Percentiles rank a stretch among this genome's conserved stretches.
phyloP scores from a whole-genome alignment of 169 alveolate genomes.

The Eimeria sp. region DNA sequence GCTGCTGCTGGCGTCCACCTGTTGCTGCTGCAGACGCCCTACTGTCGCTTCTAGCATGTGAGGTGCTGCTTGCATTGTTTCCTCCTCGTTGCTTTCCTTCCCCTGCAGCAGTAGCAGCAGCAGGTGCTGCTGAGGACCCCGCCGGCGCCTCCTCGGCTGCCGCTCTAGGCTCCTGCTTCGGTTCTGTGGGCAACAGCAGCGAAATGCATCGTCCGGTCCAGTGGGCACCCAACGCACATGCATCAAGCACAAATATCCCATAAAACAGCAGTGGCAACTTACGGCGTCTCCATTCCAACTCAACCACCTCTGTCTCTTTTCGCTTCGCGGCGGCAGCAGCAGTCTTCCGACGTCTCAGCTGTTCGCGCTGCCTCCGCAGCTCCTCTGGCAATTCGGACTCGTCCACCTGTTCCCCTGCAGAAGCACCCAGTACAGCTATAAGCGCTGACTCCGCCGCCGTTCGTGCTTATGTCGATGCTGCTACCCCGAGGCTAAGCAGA shows the following conservation, averaged over 20 bases:
- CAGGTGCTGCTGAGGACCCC: conserved; percentile 21
- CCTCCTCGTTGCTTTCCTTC: conserved; percentile 53
- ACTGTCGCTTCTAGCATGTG: conserved; percentile 42
- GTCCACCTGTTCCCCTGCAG: conserved; percentile 74
- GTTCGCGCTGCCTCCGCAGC: conserved; percentile 75
- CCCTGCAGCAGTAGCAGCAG: conserved; percentile 33
- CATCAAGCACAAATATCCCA: not conserved
- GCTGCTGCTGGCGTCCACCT: conserved; percentile 44
- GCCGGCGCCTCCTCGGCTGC: conserved; percentile 21
- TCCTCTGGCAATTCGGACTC: conserved; percentile 77
- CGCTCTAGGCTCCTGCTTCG: conserved; percentile 30
- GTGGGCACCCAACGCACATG: not conserved
- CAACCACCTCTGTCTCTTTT: conserved; percentile 45
- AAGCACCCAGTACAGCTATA: not conserved
- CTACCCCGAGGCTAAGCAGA: not conserved
- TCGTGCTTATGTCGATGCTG: not conserved
- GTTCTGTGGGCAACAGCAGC: conserved; percentile 51
- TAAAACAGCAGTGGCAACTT: conserved; percentile 8
- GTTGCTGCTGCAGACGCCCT: conserved; percentile 29
- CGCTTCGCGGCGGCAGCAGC: conserved; percentile 75
- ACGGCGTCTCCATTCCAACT: conserved; percentile 67
- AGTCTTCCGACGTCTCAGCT: conserved; percentile 56
- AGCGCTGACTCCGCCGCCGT: not conserved
- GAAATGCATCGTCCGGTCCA: not conserved
- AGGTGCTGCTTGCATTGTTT: conserved; percentile 37